phyloP scores from a whole-genome alignment of 108 stramenopile genomes.

The Epipyxis sp. region DNA sequence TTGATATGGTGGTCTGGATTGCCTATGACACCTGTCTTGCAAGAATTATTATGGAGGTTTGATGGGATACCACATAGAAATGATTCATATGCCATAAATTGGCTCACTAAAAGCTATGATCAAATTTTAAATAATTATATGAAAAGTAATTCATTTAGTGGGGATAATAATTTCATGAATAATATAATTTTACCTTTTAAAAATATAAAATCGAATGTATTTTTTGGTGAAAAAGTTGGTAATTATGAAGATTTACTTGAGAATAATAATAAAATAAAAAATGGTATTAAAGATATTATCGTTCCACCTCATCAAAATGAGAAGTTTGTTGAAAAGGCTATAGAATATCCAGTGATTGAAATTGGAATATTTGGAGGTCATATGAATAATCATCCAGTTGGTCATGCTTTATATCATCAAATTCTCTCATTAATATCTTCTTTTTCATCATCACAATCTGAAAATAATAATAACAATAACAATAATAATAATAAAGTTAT shows the following conservation, averaged over 20 bases:
- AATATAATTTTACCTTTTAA: no score
- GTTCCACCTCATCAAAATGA: not conserved
- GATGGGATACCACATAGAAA: not conserved
- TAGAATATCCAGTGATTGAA: not conserved
- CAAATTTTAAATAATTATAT: not conserved
- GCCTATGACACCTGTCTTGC: slow-evolving; percentile 12
- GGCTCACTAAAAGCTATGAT: not conserved
- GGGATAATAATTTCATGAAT: no score
- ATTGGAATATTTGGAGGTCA: slow-evolving; percentile 28
- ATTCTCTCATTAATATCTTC: not conserved
- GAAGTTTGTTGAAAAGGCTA: not conserved
- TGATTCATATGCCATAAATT: not conserved
- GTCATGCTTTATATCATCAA: not conserved
- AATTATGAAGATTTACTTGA: not conserved
- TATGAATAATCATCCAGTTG: slow-evolving; percentile 20
- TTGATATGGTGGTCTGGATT: not conserved
- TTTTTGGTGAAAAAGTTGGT: not conserved
- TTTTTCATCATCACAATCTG: not conserved
- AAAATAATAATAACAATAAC: no score
- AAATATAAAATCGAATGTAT: no score
- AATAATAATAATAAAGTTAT: not conserved
- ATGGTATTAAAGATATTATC: not conserved
- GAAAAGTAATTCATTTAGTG: not conserved
- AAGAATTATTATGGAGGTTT: slow-evolving; percentile 20
- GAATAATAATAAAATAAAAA: not conserved